phyloP scores from a whole-genome alignment of 257 asterid species.

The Jacaranda mimosifolia region DNA sequence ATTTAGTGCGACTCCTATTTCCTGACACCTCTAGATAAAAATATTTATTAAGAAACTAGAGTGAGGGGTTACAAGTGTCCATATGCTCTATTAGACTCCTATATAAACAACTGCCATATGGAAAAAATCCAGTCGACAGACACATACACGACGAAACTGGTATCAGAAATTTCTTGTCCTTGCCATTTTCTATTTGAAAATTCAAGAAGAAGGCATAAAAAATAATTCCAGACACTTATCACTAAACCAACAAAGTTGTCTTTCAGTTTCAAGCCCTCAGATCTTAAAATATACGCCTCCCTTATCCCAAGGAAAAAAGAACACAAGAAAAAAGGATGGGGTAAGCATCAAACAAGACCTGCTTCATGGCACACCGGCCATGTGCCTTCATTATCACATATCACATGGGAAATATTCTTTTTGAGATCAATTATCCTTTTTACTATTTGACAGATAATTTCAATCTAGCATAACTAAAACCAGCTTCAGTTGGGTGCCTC shows the following conservation, averaged over 20 bases:
- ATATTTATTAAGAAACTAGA: neutral
- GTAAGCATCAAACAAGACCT: too few species aligned
- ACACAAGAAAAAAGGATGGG: neutral
- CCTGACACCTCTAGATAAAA: neutral
- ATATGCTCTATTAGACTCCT: too few species aligned
- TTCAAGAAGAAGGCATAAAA: constrained; percentile 1
- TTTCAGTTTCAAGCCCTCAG: neutral
- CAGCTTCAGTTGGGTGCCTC: neutral
- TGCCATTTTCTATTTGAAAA: neutral
- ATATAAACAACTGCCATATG: neutral
- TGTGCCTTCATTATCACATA: neutral
- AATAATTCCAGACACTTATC: too few species aligned
- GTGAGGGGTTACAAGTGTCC: too few species aligned
- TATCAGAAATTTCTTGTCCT: neutral
- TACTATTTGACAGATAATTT: neutral
- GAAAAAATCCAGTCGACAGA: neutral
- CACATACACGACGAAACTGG: neutral
- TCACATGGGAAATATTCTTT: constrained; percentile 4
- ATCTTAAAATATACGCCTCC: neutral
- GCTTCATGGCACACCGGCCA: neutral
- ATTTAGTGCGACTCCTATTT: neutral
- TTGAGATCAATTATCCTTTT: neutral
- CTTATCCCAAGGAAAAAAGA: neutral
- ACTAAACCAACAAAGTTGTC: neutral
- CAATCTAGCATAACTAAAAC: constrained; percentile 13